Evolutionary conservation across 2,329 filamentous ascomycete genomes (phyloP).

Genomic region (Colletotrichum cereale): DNA sequence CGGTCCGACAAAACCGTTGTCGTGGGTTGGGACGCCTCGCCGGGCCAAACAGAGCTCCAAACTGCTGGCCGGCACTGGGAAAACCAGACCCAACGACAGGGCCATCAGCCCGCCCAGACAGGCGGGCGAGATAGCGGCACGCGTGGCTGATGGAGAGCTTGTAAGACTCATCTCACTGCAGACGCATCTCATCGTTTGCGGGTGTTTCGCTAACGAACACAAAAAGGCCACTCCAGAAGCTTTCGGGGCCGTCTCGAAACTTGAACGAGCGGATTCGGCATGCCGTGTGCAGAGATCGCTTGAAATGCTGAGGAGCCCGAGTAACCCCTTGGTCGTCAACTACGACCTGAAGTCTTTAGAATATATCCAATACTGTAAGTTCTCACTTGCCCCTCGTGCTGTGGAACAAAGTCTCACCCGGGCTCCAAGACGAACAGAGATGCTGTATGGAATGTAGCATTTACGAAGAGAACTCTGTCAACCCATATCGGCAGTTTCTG

Average conservation of each 20-base stretch:
- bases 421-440: background rate
- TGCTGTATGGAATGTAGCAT: background rate
- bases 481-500: background rate
- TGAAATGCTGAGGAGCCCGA: background rate
- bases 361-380: background rate
- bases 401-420: background rate
- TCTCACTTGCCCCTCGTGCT: too few relatives aligned
- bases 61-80: background rate
- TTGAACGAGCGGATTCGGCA: background rate
- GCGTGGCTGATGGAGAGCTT: background rate
- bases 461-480: background rate
- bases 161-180: background rate
- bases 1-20: background rate
- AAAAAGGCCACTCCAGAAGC: background rate
- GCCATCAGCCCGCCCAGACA: background rate
- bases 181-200: background rate
- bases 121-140: background rate
- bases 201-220: background rate
- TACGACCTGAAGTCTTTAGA: background rate
- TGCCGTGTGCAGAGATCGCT: background rate
- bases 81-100: background rate
- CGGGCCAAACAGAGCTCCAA: background rate
- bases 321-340: background rate
- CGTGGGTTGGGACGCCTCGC: background rate
- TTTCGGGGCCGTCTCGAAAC: background rate